Conservation (phyloP, 192 early-diverging fungal genomes). For the Mortierella hygrophila region DNA sequence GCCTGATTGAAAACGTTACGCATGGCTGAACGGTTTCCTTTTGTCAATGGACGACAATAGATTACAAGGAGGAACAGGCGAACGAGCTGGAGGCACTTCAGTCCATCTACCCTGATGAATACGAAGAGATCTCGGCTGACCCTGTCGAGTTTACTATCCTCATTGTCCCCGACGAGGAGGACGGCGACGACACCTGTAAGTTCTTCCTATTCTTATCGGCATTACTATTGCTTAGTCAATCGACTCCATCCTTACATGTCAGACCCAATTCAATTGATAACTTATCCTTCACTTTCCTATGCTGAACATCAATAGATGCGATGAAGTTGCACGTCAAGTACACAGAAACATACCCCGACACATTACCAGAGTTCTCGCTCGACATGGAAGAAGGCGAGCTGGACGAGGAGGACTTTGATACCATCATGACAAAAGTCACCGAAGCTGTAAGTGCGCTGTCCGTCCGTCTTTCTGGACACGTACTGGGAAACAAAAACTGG, state of each 20-base stretch:
- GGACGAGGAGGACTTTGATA: constrained; percentile 53
- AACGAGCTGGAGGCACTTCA: constrained; percentile 85
- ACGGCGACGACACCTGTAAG: constrained; percentile 69
- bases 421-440: constrained; percentile 49
- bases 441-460: constrained; percentile 34
- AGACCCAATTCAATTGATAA: not conserved
- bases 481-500: not conserved
- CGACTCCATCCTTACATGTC: not conserved
- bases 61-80: constrained; percentile 83
- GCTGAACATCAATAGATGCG: constrained; percentile 33
- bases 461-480: not conserved
- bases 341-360: constrained; percentile 81
- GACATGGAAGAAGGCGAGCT: constrained; percentile 62
- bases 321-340: constrained; percentile 72
- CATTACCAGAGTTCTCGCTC: constrained; percentile 74
- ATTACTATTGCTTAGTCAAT: not conserved
- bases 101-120: constrained; percentile 86
- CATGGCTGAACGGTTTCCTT: not conserved
- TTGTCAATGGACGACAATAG: constrained; percentile 41
- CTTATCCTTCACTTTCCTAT: not conserved
- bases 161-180: constrained; percentile 73
- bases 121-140: constrained; percentile 64
- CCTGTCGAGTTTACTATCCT: constrained; percentile 70
- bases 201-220: not conserved
- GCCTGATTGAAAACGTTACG: not conserved